Conservation (phyloP, 1,284 basidiomycete species). For the Ustilago crameri region DNA sequence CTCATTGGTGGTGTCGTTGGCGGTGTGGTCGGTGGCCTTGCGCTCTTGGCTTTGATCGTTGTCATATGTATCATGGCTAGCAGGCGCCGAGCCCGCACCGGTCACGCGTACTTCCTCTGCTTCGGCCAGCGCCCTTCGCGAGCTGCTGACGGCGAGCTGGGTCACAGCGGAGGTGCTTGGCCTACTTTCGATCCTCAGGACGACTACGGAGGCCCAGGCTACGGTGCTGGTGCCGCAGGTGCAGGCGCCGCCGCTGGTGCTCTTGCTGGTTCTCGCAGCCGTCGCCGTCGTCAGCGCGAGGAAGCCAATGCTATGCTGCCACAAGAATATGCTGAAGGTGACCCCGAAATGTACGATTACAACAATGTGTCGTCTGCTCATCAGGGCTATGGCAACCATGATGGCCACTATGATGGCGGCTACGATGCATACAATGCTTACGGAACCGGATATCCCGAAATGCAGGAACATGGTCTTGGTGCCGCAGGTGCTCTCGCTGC, state of each 20-base stretch:
- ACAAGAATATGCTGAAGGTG: slow-evolving; percentile 41
- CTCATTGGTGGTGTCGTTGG: slow-evolving; percentile 61
- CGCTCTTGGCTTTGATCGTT: slow-evolving; percentile 45
- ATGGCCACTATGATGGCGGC: slow-evolving; percentile 3
- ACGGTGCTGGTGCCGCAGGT: slow-evolving; percentile 22
- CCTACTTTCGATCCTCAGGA: slow-evolving; percentile 56
- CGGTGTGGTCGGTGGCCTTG: slow-evolving; percentile 57
- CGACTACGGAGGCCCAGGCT: slow-evolving; percentile 18
- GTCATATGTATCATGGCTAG: slow-evolving; percentile 35
- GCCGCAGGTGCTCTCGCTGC: slow-evolving; percentile 39
- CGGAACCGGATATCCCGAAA: slow-evolving; percentile 27
- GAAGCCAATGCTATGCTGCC: slow-evolving; percentile 48
- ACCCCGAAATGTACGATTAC: slow-evolving; percentile 45
- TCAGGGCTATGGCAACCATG: slow-evolving; percentile 25
- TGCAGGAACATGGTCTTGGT: slow-evolving; percentile 26
- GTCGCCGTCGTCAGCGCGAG: slow-evolving; percentile 23
- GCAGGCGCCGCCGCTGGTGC: slow-evolving; percentile 10
- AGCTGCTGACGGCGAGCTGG: slow-evolving; percentile 28
- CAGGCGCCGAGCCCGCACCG: slow-evolving; percentile 51
- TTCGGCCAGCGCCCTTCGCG: slow-evolving; percentile 47
- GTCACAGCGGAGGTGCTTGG: slow-evolving; percentile 51
- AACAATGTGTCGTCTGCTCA: slow-evolving; percentile 22
- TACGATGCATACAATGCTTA: slow-evolving; percentile 35
- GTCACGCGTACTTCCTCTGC: slow-evolving; percentile 59
- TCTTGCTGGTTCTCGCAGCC: slow-evolving; percentile 22